Base-by-base conservation (phyloP, 306 rosid genomes). In the Cyclanthera cordifolia region DNA sequence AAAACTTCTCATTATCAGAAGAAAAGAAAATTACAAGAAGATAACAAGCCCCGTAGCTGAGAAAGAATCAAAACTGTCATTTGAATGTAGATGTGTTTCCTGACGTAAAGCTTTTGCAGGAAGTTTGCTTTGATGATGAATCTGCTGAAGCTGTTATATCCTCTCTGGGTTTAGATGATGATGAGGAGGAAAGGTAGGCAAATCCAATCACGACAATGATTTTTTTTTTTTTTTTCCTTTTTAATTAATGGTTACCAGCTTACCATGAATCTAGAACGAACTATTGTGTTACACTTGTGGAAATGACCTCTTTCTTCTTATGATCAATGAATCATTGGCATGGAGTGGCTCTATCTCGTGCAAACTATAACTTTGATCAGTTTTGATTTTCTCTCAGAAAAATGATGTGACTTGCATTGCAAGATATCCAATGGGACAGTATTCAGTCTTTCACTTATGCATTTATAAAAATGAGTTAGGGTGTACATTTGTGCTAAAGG, bases 101-200 rank as follows among this genome's bases (percentile, higher is more conserved):
- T 55, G 45, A 65, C 20, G 17, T 63, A 25, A 71, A 25, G 52
- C 48, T 72, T 69, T 76, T 70, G 81, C 88, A 94, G 99, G 99
- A 94, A 76, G 91, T 90, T 48, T 90, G 85, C 77, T 94, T 94
- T 70, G 99, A 94, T 78, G 99, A 94, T 83, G 99, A 90, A 83
- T 94, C 99, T 79, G 99, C 99, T 27, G 99, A 94, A 83, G 97
- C 90, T 49, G 96, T 90, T 60, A 86, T 94, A 64, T 90, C 99
- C 74, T 94, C 99, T 53, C 76, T 94, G 80, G 96, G 96, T 60
- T 71, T 90, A 81, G 97, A 95, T 61, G 99, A 94, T 82, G 99
- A 88, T 81, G 99, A 88, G 76, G 96, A 88, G 76, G 97, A 94
- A 74, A 86, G 96, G 99, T 88, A 77, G 67, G 76, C 75, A 52